Percentiles rank a stretch among this genome's conserved stretches.
phyloP scores from a whole-genome alignment of 2,329 filamentous ascomycete species.

The Calonectria pseudoreteaudii region DNA sequence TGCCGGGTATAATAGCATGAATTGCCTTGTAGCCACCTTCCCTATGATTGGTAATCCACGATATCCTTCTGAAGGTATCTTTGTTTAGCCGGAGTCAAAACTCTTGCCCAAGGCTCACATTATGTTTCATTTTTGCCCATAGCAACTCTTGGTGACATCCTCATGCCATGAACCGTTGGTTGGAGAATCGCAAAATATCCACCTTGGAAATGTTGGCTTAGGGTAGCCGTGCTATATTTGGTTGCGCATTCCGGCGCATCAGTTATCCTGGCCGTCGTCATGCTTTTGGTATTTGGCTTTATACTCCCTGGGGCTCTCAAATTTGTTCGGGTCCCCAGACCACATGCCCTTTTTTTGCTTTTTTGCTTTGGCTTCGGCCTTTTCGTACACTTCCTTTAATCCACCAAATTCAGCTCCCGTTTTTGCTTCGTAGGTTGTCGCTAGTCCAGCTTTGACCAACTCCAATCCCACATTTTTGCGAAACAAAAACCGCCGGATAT shows the following conservation, averaged over 20 bases:
- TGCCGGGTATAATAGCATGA: neutral
- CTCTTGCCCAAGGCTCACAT: neutral
- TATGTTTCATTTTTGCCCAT: neutral
- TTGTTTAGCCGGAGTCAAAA: neutral
- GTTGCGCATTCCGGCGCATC: constrained; percentile 13
- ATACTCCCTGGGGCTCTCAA: constrained; percentile 89
- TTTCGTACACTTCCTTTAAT: constrained; percentile 71
- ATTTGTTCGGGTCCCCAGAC: constrained; percentile 70
- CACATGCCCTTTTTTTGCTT: constrained; percentile 78
- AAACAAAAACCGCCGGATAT: constrained; percentile 75
- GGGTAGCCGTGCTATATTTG: neutral
- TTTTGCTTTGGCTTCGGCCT: constrained; percentile 75
- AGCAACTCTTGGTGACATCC: neutral
- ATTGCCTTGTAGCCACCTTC: neutral
- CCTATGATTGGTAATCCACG: neutral
- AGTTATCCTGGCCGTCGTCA: constrained; percentile 33
- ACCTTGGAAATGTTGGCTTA: neutral
- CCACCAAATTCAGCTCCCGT: constrained; percentile 89
- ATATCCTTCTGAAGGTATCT: neutral
- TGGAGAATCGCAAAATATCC: neutral
- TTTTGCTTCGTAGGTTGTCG: constrained; percentile 95
- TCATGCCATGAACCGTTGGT: neutral
- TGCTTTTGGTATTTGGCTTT: constrained; percentile 67
- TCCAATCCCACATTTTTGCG: constrained; percentile 87
- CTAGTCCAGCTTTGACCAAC: constrained; percentile 87